These are phyloP conservation scores for Paraphaeosphaeria sporulosa DNA, from an alignment of 2,329 filamentous ascomycete genomes.

Conservation along the genomic window DNA sequence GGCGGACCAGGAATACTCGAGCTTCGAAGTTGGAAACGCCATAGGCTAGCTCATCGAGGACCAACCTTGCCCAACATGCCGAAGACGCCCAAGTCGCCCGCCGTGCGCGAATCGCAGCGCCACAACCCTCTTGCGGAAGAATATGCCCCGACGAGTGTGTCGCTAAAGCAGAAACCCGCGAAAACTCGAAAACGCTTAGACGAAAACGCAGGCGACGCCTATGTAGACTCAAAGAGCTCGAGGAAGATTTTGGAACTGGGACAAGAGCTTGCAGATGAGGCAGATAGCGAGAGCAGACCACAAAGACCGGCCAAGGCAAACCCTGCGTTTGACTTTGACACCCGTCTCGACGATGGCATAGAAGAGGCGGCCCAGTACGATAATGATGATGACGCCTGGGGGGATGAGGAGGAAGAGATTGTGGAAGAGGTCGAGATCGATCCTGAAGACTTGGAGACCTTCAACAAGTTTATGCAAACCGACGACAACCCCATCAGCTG, in stretches of 20 bases:
- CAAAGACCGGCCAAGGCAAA: slow-evolving; percentile 58
- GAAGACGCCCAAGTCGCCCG: slow-evolving; percentile 70
- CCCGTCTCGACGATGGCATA: slow-evolving; percentile 65
- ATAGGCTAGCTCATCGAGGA: background rate
- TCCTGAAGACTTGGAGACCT: slow-evolving; percentile 86
- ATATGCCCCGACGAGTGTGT: slow-evolving; percentile 74
- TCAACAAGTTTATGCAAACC: slow-evolving; percentile 85
- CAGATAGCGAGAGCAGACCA: slow-evolving; percentile 61
- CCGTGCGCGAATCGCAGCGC: slow-evolving; percentile 67
- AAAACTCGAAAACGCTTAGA: slow-evolving; percentile 68
- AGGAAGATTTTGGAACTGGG: slow-evolving; percentile 89
- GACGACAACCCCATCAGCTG: slow-evolving; percentile 78
- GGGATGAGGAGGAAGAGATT: slow-evolving; percentile 79
- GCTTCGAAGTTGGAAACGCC: background rate
- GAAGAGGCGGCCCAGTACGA: slow-evolving; percentile 58
- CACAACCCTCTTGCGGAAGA: slow-evolving; percentile 95
- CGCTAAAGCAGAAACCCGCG: slow-evolving; percentile 69
- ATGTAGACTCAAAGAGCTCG: slow-evolving; percentile 87
- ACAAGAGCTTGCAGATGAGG: slow-evolving; percentile 86
- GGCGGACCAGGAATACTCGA: no score
- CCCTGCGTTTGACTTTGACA: slow-evolving; percentile 80
- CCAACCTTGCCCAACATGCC: slow-evolving; percentile 66
- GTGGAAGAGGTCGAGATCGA: slow-evolving; percentile 79
- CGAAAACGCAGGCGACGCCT: slow-evolving; percentile 70
- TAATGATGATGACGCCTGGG: slow-evolving; percentile 68